These are phyloP conservation scores for Eucalyptus curtisii DNA, from an alignment of 345 rosid genomes.

Conservation along the genomic window DNA sequence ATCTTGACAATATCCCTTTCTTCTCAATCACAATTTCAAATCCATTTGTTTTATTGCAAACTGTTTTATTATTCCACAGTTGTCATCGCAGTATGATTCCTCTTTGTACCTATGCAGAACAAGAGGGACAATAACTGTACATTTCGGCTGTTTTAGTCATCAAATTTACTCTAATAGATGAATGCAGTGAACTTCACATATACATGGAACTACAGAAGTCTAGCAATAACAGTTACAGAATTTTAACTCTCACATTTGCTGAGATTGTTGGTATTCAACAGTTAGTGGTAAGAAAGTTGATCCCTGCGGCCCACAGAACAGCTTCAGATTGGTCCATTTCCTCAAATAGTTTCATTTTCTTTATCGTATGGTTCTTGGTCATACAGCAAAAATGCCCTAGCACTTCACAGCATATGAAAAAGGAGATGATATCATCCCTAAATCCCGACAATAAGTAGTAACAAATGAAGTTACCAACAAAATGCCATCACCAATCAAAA, in stretches of 20 bases:
- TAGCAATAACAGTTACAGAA: neutral
- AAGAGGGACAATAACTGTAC: neutral
- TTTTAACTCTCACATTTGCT: neutral
- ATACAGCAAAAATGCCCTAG: neutral
- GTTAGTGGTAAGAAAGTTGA: neutral
- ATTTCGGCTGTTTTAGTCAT: neutral
- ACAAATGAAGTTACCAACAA: neutral
- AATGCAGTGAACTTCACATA: neutral
- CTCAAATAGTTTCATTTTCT: neutral
- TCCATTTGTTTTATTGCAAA: neutral
- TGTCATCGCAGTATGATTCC: neutral
- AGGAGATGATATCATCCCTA: neutral
- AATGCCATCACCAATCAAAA: neutral
- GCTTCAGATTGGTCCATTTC: neutral
- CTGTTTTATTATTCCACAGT: neutral
- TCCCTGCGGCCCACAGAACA: neutral
- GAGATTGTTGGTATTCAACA: neutral
- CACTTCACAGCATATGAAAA: neutral
- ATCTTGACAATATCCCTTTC: neutral
- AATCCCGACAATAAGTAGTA: neutral
- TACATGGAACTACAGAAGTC: neutral
- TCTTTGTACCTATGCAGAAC: neutral
- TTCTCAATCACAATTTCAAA: neutral
- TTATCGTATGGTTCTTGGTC: neutral
- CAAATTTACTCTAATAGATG: neutral